These are phyloP conservation scores for Amaranthus tricolor DNA, from an alignment of 179 eudicot species.

Conservation along the genomic window DNA sequence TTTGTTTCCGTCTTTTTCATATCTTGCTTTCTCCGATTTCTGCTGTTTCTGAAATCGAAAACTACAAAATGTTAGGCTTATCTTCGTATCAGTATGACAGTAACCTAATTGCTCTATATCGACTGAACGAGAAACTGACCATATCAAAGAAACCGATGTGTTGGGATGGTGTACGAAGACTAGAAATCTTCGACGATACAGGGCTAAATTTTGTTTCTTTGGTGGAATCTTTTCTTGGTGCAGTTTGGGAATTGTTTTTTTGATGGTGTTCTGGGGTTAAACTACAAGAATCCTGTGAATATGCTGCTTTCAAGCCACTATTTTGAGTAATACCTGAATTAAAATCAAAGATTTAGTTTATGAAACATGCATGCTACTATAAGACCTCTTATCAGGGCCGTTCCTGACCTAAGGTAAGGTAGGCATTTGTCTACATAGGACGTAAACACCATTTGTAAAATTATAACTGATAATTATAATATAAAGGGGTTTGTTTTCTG, in stretches of 20 bases:
- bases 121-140: conserved; percentile 17
- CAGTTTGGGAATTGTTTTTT: conserved; percentile 8
- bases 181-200: conserved; percentile 24
- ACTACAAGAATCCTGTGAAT: background rate
- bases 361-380: background rate
- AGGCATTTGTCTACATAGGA: too few species aligned
- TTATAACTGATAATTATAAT: too few species aligned
- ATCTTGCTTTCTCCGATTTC: conserved; percentile 5
- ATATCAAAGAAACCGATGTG: conserved; percentile 32
- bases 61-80: too few species aligned
- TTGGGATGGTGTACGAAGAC: conserved; percentile 31
- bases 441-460: too few species aligned
- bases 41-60: conserved; percentile 9
- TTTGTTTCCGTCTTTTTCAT: conserved; percentile 4
- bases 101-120: background rate
- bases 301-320: background rate
- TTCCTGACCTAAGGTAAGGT: too few species aligned
- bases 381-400: background rate
- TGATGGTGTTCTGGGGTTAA: background rate
- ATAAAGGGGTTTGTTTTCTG: too few species aligned
- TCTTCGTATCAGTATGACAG: too few species aligned
- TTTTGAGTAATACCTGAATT: background rate
- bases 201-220: conserved; percentile 20
- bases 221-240: conserved; percentile 11
- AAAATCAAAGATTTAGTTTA: background rate